Conservation (phyloP, 2,329 filamentous ascomycete species). For the Pseudocercospora musae region DNA sequence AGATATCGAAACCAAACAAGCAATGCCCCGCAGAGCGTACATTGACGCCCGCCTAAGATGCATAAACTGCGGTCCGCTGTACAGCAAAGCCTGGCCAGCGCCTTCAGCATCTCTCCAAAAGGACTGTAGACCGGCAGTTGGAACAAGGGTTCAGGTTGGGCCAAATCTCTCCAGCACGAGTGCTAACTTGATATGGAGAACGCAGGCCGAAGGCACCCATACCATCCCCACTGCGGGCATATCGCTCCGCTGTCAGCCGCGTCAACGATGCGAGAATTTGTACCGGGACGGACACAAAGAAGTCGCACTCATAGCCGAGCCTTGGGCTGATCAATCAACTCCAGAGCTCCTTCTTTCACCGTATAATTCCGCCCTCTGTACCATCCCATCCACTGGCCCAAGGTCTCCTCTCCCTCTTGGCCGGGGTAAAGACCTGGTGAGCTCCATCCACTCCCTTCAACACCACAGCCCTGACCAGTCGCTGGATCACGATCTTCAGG, state of each 20-base stretch:
- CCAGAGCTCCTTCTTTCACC: conserved; percentile 61
- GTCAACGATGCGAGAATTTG: background rate
- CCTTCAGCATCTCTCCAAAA: background rate
- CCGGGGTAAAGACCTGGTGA: conserved; percentile 61
- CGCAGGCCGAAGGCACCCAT: background rate
- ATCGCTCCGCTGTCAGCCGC: background rate
- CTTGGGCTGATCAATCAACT: conserved; percentile 31
- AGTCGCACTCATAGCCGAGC: conserved; percentile 4
- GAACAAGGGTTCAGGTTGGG: background rate
- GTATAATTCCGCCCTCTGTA: conserved; percentile 66
- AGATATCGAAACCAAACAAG: background rate
- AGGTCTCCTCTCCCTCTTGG: conserved; percentile 65
- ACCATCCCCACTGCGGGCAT: background rate
- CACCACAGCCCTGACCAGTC: conserved; percentile 62
- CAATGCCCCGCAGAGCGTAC: background rate
- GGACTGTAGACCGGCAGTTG: background rate
- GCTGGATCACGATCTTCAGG: conserved; percentile 40
- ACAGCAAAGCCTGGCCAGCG: background rate
- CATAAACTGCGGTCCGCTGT: background rate
- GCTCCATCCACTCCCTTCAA: conserved; percentile 65
- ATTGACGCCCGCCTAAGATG: background rate
- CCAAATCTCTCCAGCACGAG: background rate
- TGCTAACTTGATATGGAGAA: background rate
- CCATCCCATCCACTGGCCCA: conserved; percentile 77
- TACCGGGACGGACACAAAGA: background rate